These are phyloP conservation scores for Acephala macrosclerotiorum DNA, from an alignment of 2,329 filamentous ascomycete species.

Conservation along the genomic window DNA sequence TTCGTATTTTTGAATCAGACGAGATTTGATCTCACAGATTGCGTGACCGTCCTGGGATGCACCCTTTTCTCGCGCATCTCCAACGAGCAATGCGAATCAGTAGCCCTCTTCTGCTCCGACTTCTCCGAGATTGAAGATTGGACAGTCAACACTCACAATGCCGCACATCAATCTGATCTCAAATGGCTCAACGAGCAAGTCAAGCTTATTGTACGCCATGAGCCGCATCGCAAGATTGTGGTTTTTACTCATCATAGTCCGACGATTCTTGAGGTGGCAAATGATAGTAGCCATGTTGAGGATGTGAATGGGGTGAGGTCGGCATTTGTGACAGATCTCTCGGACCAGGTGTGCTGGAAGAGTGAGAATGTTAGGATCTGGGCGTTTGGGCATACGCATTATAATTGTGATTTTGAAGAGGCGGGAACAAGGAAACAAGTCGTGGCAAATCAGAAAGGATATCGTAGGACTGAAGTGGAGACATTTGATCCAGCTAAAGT, in stretches of 20 bases:
- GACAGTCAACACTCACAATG: not conserved
- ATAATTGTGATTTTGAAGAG: conserved; percentile 49
- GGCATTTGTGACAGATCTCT: conserved; percentile 62
- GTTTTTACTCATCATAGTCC: conserved; percentile 51
- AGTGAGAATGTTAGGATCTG: conserved; percentile 47
- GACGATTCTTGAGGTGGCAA: conserved; percentile 17
- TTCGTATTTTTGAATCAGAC: conserved; percentile 49
- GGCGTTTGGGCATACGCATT: conserved; percentile 56
- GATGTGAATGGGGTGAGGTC: conserved; percentile 39
- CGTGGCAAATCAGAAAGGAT: conserved; percentile 54
- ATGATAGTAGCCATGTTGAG: conserved; percentile 19
- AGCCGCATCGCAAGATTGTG: conserved; percentile 46
- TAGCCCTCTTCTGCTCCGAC: conserved; percentile 20
- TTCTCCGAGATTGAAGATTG: conserved; percentile 23
- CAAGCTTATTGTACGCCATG: conserved; percentile 37
- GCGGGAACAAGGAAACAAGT: conserved; percentile 40
- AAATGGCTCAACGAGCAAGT: conserved; percentile 50
- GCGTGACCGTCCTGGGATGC: conserved; percentile 53
- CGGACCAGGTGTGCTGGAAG: conserved; percentile 37
- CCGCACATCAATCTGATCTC: conserved; percentile 39
- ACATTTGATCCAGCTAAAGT: conserved; percentile 1
- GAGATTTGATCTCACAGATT: conserved; percentile 46
- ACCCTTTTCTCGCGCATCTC: conserved; percentile 45
- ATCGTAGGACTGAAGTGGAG: conserved; percentile 30
- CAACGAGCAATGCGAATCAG: conserved; percentile 42